phyloP scores from a whole-genome alignment of 306 rosid genomes.

The Elaeagnus macrophylla region DNA sequence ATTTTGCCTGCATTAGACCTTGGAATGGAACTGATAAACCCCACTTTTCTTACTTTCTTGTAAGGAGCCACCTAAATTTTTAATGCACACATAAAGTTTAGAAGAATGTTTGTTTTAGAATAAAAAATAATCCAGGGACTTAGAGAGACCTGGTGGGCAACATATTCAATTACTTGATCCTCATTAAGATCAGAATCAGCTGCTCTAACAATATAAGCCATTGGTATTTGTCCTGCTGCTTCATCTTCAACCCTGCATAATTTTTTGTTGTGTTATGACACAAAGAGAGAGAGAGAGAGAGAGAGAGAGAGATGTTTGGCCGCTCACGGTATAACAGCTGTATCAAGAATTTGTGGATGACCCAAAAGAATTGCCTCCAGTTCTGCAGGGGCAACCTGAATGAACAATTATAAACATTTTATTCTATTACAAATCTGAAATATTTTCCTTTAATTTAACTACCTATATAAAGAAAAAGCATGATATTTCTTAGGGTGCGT shows the following conservation, averaged over 20 bases:
- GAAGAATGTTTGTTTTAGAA: not conserved
- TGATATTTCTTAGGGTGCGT: not conserved
- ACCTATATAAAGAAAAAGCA: not conserved
- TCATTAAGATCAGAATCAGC: constrained; percentile 40
- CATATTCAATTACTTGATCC: constrained; percentile 74
- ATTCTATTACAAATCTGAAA: too few relatives aligned
- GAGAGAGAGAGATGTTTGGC: constrained; percentile 6
- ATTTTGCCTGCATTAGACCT: constrained; percentile 87
- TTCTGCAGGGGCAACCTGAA: constrained; percentile 94
- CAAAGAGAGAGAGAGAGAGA: constrained; percentile 3
- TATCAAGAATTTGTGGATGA: constrained; percentile 68
- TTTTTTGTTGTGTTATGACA: not conserved
- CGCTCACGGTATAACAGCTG: constrained; percentile 82
- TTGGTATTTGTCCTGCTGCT: constrained; percentile 81
- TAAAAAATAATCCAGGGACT: not conserved
- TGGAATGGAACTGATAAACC: constrained; percentile 54
- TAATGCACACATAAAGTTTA: not conserved
- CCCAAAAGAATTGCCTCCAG: constrained; percentile 70
- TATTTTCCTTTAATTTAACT: too few relatives aligned
- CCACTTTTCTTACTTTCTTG: constrained; percentile 70
- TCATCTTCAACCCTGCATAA: constrained; percentile 64
- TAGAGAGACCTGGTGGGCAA: constrained; percentile 54
- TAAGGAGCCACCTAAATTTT: constrained; percentile 78
- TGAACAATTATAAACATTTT: too few relatives aligned
- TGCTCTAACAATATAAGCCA: constrained; percentile 74